Base-by-base conservation (phyloP, 441 rosid species). In the Erodium chrysanthum region DNA sequence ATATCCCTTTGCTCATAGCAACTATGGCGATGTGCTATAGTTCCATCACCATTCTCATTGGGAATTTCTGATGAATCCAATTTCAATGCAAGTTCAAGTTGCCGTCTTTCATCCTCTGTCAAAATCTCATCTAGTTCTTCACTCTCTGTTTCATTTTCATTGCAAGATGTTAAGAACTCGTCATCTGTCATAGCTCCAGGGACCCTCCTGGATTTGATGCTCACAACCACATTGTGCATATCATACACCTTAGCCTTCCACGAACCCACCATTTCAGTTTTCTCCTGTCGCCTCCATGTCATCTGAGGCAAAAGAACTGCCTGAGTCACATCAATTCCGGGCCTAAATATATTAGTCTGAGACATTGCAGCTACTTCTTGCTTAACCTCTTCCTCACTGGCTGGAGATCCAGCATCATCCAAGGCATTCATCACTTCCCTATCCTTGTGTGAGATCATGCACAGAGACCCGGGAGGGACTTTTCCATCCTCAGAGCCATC, bases 131-230 rank as follows among this genome's bases (percentile, higher is more conserved):
- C 79, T 54, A 89, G 73, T 83, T 94, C 99, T 76, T 85, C 96
- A 48, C 72, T 81, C 72, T 91, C 96, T 0, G 85, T 71, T 74
- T 89, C 97, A 65, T 88, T 84, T 69, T 74, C 89, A 63, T 93
- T 87, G 79, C 85, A 82, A 50, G 84, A 71, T 14, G 92, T 77
- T 76, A 88, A 83, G 71, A 88, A 79, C 72, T 93, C 97, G 56
- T 88, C 95, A 78, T 90, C 97, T 25, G 96, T 83, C 92, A 91
- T 88, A 22, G 99, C 99, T 66, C 98, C 95, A 0, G 98, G 98
- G 67, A 93, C 95, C 65, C 80, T 82, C 72, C 98, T 84, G 35
- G 98, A 91, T 81, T 91, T 91, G 29, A 93, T 84, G 79, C 97
- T 91, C 70, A 93, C 97, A 66, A 89, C 88, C 48, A 93, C 98